Evolutionary conservation across 2,329 filamentous ascomycete species (phyloP).

Genomic region (Botryotinia narcissicola): DNA sequence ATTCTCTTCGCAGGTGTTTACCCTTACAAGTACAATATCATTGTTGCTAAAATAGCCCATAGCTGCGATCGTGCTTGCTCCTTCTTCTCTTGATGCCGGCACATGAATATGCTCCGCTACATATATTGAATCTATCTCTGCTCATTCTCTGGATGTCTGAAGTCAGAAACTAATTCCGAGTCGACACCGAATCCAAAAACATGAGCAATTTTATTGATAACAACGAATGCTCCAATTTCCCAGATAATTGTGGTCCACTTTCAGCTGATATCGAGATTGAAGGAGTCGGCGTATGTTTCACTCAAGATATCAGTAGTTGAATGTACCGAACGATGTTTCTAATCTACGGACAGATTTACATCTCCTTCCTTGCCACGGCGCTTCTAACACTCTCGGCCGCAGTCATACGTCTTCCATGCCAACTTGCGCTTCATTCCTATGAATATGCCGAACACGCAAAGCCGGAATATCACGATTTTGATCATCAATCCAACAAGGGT

Average conservation of each 20-base stretch:
- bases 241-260: background rate
- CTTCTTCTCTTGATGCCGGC: background rate
- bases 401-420: background rate
- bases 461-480: background rate
- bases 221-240: background rate
- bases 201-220: background rate
- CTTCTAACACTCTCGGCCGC: conserved; percentile 4
- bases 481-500: background rate
- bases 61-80: background rate
- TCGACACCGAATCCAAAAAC: background rate
- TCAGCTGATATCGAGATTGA: background rate
- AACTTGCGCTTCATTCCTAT: background rate
- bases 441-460: background rate
- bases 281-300: background rate
- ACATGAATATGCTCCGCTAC: background rate
- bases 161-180: background rate
- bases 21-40: background rate
- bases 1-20: too few species aligned
- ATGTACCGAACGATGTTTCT: background rate
- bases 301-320: background rate
- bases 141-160: background rate
- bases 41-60: background rate
- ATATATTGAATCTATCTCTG: background rate
- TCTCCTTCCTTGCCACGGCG: conserved; percentile 11
- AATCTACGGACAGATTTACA: background rate